phyloP scores from a whole-genome alignment of 805 yeast genomes.

The Candida silvatica region DNA sequence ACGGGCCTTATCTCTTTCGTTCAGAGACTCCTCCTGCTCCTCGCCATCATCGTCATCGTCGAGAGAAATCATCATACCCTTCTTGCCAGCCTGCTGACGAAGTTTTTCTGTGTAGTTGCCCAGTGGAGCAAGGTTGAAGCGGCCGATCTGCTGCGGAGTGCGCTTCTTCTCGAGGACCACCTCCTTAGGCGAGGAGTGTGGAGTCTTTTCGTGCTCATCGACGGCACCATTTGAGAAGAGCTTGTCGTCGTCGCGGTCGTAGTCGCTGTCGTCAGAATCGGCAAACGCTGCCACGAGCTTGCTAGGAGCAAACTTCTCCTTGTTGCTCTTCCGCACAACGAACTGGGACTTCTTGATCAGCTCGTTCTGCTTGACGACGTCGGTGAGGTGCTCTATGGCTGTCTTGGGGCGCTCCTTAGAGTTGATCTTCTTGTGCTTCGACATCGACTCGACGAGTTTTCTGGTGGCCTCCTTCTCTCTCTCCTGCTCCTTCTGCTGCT shows the following conservation, averaged over 20 bases:
- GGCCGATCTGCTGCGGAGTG: too few species aligned
- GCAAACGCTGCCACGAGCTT: conserved; percentile 15
- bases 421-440: not conserved
- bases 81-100: not conserved
- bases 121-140: too few species aligned
- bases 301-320: conserved; percentile 14
- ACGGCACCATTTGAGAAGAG: conserved; percentile 7
- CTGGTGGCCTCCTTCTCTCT: conserved; percentile 5
- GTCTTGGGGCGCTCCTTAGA: not conserved
- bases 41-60: conserved; percentile 1
- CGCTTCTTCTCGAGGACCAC: not conserved
- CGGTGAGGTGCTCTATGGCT: conserved; percentile 3
- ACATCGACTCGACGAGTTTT: too few species aligned
- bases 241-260: conserved; percentile 3
- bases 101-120: conserved; percentile 1
- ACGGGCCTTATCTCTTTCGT: not conserved
- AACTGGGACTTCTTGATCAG: conserved; percentile 10
- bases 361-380: conserved; percentile 9
- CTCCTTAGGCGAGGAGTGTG: conserved; percentile 6
- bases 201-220: conserved; percentile 1
- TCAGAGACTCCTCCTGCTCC: not conserved
- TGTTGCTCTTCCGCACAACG: conserved; percentile 10
- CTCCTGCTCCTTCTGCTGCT: conserved; percentile 4
- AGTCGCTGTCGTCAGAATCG: conserved; percentile 12
- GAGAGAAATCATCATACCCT: conserved; percentile 1